These are phyloP conservation scores for Phoma sp. DNA, from an alignment of 2,329 filamentous ascomycete species.

Conservation along the genomic window DNA sequence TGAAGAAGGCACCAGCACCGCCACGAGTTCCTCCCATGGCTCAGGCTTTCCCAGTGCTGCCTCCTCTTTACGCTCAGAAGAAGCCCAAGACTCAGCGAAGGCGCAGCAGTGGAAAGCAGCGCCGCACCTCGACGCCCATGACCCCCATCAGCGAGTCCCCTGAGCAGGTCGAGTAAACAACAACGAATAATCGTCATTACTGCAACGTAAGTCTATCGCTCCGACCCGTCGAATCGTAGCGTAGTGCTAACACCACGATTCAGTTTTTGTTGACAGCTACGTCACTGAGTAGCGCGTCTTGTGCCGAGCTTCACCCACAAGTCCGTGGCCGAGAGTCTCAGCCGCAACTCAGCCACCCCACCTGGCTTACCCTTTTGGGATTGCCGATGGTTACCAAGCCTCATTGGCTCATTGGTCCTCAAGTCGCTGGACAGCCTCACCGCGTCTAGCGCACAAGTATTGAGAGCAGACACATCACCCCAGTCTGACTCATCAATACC, in stretches of 20 bases:
- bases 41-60: constrained; percentile 47
- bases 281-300: constrained; percentile 19
- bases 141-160: constrained; percentile 52
- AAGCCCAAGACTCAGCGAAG: constrained; percentile 52
- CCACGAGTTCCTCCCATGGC: constrained; percentile 47
- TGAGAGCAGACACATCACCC: constrained; percentile 6
- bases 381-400: background rate
- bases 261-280: constrained; percentile 29
- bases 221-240: background rate
- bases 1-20: constrained; percentile 50
- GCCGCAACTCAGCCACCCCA: constrained; percentile 3
- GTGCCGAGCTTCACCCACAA: constrained; percentile 13
- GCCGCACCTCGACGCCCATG: constrained; percentile 52
- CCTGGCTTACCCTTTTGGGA: constrained; percentile 5
- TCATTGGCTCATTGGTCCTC: constrained; percentile 1
- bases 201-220: constrained; percentile 27
- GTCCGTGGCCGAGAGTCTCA: constrained; percentile 9
- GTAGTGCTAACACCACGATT: constrained; percentile 24
- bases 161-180: constrained; percentile 47
- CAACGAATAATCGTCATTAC: background rate
- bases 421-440: constrained; percentile 10
- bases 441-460: background rate
- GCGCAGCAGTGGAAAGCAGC: constrained; percentile 51
- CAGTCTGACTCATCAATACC: constrained; percentile 11
- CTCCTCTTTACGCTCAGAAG: constrained; percentile 50